Evolutionary conservation across 164 flowering plant species (phyloP), one percentile per base, ranked within the genome.

Genomic region (Amborella trichopoda): DNA sequence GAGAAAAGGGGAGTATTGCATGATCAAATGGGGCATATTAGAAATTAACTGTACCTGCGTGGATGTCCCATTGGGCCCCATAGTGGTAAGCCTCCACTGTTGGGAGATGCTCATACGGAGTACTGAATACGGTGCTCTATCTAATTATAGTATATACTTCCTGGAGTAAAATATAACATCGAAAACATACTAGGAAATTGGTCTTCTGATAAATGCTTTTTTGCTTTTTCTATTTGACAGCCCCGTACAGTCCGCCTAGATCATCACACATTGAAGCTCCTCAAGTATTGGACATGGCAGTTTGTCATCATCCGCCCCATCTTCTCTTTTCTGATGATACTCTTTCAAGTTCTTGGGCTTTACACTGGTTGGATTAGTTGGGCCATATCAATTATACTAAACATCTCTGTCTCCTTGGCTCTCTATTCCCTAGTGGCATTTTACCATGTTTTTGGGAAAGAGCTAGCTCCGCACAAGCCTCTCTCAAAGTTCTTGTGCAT

Each of bases 271-370:
- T 49, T 93, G 64, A 82, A 63, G 70, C 94, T 70, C 27, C 80
- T 93, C 33, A 93, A 93, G 55, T 52, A 68, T 39, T 87, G 95
- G 94, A 85, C 96, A 54, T 93, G 99, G 99, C 99, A 93, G 61
- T 93, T 93, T 68, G 96, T 84, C 14, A 48, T 81, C 33, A 66
- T 83, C 46, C 87, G 99, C 36, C 99, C 96, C 11, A 63, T 79
- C 26, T 85, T 87, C 61, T 82, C 99, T 42, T 26, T 84, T 49
- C 58, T 88, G 73, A 88, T 93, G 96, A 77, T 93, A 57, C 21
- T 68, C 1, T 63, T 93, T 42, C 96, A 88, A 54, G 49, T 75
- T 55, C 61, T 91, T 39, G 90, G 85, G 42, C 20, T 76, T 19
- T 91, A 91, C 59, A 76, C 85, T 0, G 70, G 73, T 67, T 81